phyloP scores from a whole-genome alignment of 768 basidiomycete species.

The Naematelia aurantialba region DNA sequence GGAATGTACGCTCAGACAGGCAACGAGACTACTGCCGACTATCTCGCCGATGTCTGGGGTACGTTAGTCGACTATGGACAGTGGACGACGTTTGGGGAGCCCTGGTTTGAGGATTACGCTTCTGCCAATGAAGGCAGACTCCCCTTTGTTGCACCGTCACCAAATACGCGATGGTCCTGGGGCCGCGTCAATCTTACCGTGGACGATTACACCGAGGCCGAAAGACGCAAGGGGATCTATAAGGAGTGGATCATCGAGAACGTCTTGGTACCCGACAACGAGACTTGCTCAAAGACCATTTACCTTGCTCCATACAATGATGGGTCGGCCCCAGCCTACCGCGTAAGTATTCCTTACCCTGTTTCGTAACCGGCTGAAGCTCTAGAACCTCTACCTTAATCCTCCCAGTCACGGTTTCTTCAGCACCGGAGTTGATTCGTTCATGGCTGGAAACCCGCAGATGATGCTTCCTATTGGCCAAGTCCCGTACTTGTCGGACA shows the following conservation, averaged over 20 bases:
- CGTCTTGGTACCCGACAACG: slow-evolving; percentile 18
- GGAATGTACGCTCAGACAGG: slow-evolving; percentile 17
- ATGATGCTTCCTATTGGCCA: slow-evolving; percentile 34
- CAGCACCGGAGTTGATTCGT: slow-evolving; percentile 10
- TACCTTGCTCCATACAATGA: slow-evolving; percentile 20
- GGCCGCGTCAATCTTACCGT: slow-evolving; percentile 19
- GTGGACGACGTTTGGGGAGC: slow-evolving; percentile 26
- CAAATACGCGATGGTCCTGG: slow-evolving; percentile 29
- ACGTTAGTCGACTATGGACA: slow-evolving; percentile 26
- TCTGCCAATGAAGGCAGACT: slow-evolving; percentile 28
- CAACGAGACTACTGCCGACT: slow-evolving; percentile 11
- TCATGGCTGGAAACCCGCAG: slow-evolving; percentile 29
- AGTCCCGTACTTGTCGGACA: slow-evolving; percentile 33
- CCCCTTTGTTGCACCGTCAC: slow-evolving; percentile 32
- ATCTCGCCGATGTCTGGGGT: slow-evolving; percentile 17
- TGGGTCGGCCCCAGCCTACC: slow-evolving; percentile 20
- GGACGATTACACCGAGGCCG: slow-evolving; percentile 19
- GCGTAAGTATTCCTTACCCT: slow-evolving; percentile 14
- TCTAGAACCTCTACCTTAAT: slow-evolving; percentile 17
- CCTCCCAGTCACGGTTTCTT: slow-evolving; percentile 10
- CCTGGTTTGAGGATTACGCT: slow-evolving; percentile 36
- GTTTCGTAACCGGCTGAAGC: background rate
- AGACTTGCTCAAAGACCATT: slow-evolving; percentile 33
- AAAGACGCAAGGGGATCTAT: slow-evolving; percentile 27
- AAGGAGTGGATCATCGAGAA: slow-evolving; percentile 24